phyloP scores from a whole-genome alignment of 192 early-diverging fungal genomes.

The Tieghemiomyces parasiticus region DNA sequence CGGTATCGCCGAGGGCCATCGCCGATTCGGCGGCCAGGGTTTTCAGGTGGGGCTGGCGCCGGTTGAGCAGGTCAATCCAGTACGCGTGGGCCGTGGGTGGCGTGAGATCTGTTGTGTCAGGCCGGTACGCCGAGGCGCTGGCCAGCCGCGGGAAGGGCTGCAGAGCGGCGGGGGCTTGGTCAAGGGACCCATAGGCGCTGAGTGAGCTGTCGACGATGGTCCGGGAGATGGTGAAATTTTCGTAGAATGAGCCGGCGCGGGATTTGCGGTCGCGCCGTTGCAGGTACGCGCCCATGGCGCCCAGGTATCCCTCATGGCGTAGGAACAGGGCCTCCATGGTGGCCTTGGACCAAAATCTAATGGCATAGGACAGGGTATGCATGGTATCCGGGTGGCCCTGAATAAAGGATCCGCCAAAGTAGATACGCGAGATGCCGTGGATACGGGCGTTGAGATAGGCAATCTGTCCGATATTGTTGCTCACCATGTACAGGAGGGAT shows the following conservation, averaged over 20 bases:
- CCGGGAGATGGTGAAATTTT: conserved; percentile 60
- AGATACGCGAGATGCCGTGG: conserved; percentile 77
- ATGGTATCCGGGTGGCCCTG: conserved; percentile 93
- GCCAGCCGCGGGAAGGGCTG: conserved; percentile 43
- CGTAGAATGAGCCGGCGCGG: conserved; percentile 50
- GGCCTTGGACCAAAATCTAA: conserved; percentile 95
- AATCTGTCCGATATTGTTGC: conserved; percentile 99
- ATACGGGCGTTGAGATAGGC: conserved; percentile 91
- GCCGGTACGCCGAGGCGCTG: conserved; percentile 32
- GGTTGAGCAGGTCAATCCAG: conserved; percentile 63
- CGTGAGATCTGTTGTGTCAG: conserved; percentile 54
- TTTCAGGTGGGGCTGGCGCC: conserved; percentile 43
- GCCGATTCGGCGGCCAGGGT: conserved; percentile 37
- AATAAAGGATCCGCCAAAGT: conserved; percentile 98
- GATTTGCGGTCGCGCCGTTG: conserved; percentile 9
- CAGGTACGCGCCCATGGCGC: conserved; percentile 72
- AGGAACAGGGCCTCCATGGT: conserved; percentile 87
- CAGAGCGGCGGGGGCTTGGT: conserved; percentile 34
- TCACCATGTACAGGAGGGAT: conserved; percentile 85
- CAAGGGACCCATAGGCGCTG: conserved; percentile 49
- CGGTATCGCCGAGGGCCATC: conserved; percentile 15
- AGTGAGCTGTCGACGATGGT: conserved; percentile 34
- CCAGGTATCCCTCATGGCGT: conserved; percentile 94
- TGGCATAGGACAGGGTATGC: conserved; percentile 93
- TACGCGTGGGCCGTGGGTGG: conserved; percentile 39